Evolutionary conservation across 2,329 filamentous ascomycete genomes (phyloP).

Genomic region (Scopulariopsis brevicaulis): DNA sequence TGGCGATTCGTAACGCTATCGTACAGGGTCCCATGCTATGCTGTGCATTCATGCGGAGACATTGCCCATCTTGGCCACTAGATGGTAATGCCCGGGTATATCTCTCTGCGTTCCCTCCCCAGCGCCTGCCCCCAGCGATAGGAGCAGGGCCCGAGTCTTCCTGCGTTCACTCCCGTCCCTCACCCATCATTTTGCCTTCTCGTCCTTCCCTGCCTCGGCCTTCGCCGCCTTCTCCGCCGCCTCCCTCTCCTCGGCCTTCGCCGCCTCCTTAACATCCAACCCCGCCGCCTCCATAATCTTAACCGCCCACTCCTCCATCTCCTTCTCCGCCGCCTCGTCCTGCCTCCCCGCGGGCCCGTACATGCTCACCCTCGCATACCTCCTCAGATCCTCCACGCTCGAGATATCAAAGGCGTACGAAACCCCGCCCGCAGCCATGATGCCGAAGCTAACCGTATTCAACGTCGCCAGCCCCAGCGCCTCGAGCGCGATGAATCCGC

Average conservation of each 20-base stretch:
- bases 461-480: slow-evolving; percentile 79
- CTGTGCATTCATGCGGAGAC: too few relatives aligned
- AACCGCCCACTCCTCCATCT: slow-evolving; percentile 51
- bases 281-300: slow-evolving; percentile 41
- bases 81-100: too few relatives aligned
- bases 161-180: background rate
- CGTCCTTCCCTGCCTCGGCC: background rate
- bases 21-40: too few relatives aligned
- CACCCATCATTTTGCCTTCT: background rate
- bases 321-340: slow-evolving; percentile 39
- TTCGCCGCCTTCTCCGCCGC: background rate
- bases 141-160: background rate
- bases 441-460: slow-evolving; percentile 65
- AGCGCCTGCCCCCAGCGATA: background rate
- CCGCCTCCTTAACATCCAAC: slow-evolving; percentile 12
- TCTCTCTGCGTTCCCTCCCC: background rate
- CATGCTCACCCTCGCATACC: slow-evolving; percentile 31
- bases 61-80: too few relatives aligned
- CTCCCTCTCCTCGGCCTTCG: background rate
- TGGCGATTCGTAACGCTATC: too few relatives aligned
- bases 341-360: slow-evolving; percentile 17
- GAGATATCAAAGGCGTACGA: slow-evolving; percentile 72
- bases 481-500: slow-evolving; percentile 64
- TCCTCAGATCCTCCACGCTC: slow-evolving; percentile 51
- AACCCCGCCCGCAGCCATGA: slow-evolving; percentile 63